Base-by-base conservation (phyloP, 2,329 filamentous ascomycete genomes). In the Fusarium chuoi region DNA sequence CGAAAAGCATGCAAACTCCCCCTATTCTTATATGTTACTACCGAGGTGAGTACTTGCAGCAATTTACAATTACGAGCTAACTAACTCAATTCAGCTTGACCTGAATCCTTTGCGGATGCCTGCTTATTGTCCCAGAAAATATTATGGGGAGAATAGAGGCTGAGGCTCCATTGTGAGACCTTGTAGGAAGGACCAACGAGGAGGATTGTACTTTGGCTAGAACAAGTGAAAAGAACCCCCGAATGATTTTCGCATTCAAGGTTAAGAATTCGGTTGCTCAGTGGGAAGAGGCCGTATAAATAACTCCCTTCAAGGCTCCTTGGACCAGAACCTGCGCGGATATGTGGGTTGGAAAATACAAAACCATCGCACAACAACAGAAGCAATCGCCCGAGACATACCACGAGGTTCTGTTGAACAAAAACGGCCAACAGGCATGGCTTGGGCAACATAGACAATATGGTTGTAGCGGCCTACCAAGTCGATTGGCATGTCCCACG, bases 1-100 rank as follows among this genome's bases (percentile, higher is more conserved):
- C 71, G 77, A 75, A 71, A 75, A 76, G 39, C 70, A 78, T 79
- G 77, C 76, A 78, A 77, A 75, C 64, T 64, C 66, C 66, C 41
- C 67, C 59, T 73, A 73, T 75, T 72, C 63, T 65, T 74, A 65
- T 75, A 71, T 77, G 59, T 62, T 46, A 57, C 59, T 67, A 59
- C 65, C 59, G 61, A 62, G 65, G 42, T 38, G 62, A 67, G 51
- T 59, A 38, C 64, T 66, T 66, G 62, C 71, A 76, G 56, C 41
- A 49, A 51, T 55, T 68, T 57, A 56, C 73, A 65, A 65, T 52
- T 54, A 62, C 62, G 33, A 56, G 57, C 61, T 65, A 64, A 52
- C 45, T 41, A 74, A 61, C 49, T 65, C 45, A 61, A 61, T 60
- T 57, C 67, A 68, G 57, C 57, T 63, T 46, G 58, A 48, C 51